Evolutionary conservation across 306 rosid species (phyloP).

Genomic region (Lagenaria siceraria): DNA sequence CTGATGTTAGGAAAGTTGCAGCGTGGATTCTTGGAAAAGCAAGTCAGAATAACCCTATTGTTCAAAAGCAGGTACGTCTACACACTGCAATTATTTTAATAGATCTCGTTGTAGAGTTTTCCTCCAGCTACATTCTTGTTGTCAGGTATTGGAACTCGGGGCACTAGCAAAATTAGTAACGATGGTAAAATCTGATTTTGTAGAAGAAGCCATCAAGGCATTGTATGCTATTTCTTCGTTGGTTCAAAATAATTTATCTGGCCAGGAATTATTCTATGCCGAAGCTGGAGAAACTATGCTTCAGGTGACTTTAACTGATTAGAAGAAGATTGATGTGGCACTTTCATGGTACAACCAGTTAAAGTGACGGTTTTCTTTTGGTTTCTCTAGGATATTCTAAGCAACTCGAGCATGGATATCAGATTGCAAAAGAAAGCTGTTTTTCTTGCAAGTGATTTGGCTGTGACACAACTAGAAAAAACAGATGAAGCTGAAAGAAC

Average conservation of each 20-base stretch:
- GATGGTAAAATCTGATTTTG: conserved; percentile 50
- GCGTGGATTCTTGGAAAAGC: conserved; percentile 89
- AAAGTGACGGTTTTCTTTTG: not conserved
- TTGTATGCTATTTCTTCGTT: conserved; percentile 79
- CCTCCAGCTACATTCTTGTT: not conserved
- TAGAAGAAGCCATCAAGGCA: conserved; percentile 78
- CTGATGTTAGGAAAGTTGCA: conserved; percentile 49
- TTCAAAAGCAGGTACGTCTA: conserved; percentile 58
- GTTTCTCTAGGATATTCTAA: conserved; percentile 45
- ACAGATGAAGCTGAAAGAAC: conserved; percentile 27
- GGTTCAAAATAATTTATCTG: conserved; percentile 41
- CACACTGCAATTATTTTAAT: not conserved
- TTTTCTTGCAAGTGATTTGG: conserved; percentile 58
- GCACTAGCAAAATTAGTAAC: conserved; percentile 46
- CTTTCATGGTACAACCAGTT: not conserved
- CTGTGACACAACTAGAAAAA: conserved; percentile 44
- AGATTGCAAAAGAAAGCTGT: conserved; percentile 63
- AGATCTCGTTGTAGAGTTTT: not conserved
- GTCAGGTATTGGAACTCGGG: conserved; percentile 60
- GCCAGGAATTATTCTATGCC: conserved; percentile 52
- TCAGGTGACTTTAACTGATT: conserved; percentile 41
- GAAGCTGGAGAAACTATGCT: conserved; percentile 53
- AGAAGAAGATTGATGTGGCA: not conserved
- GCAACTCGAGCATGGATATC: conserved; percentile 43
- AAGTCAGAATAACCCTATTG: conserved; percentile 67